Evolutionary conservation across 768 basidiomycete species (phyloP), one percentile per base, ranked within the genome.

Genomic region (Tricholoma terreum): DNA sequence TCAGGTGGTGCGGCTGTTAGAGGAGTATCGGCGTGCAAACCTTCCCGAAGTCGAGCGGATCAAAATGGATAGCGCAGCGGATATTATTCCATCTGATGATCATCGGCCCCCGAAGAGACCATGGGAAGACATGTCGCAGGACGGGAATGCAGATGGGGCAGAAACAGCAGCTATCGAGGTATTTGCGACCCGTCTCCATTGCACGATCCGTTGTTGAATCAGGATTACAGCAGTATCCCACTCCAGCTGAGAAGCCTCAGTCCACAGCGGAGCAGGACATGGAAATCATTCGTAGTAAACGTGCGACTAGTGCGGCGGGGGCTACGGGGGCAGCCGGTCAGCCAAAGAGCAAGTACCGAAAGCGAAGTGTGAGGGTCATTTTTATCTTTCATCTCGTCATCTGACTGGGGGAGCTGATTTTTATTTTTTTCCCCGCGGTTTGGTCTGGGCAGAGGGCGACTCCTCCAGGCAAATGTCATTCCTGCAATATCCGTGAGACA

Each of bases 401-500:
- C 52, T 36, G 27, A 56, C 35, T 36, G 21, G 48, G 52, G 21
- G 59, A 54, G 56, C 54, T 58, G 61, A 71, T 51, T 64, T 50
- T 63, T 52, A 50, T 58, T 50, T 65, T 59, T 70, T 70, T 63
- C 46, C 46, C 46, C 63, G 63, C 62, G 62, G 61, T 68, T 69
- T 73, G 60, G 68, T 75, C 66, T 66, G 66, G 63, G 52, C 73
- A 92, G 90, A 84, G 90, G 63, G 89, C 90, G 43, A 90, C 87
- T 35, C 90, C 90, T 15, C 90, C 90, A 4, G 90, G 90, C 9
- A 90, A 92, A 67, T 92, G 90, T 65, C 89, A 92, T 71, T 91
- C 90, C 31, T 92, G 90, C 69, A 89, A 90, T 72, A 92, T 91
- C 55, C 79, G 87, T 57, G 90, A 92, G 68, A 92, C 90, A 4